Conservation (phyloP, 495 filamentous ascomycete genomes). For the Neurospora intermedia region DNA sequence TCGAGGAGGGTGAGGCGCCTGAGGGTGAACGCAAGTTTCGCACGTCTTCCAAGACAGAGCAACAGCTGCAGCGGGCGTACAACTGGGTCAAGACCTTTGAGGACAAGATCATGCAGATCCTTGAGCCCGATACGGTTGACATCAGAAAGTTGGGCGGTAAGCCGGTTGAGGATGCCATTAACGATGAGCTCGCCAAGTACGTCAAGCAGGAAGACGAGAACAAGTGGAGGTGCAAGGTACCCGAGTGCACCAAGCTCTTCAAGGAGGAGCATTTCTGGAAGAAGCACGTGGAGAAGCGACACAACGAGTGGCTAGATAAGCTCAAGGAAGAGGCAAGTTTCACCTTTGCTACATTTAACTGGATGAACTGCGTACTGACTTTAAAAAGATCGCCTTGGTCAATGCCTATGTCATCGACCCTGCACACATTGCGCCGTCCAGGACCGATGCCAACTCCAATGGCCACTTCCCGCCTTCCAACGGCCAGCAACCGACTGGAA, state of each 20-base stretch:
- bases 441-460: slow-evolving; percentile 94
- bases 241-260: slow-evolving; percentile 92
- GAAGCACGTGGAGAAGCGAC: slow-evolving; percentile 96
- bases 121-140: slow-evolving; percentile 83
- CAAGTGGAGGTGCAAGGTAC: slow-evolving; percentile 93
- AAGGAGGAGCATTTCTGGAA: slow-evolving; percentile 94
- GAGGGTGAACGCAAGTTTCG: slow-evolving; percentile 55
- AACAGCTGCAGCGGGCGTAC: slow-evolving; percentile 86
- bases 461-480: slow-evolving; percentile 80
- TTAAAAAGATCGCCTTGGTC: slow-evolving; percentile 62
- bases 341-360: not conserved
- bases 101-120: slow-evolving; percentile 83
- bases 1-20: slow-evolving; percentile 52
- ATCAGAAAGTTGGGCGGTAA: slow-evolving; percentile 83
- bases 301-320: slow-evolving; percentile 74
- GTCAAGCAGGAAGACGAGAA: slow-evolving; percentile 96
- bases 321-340: slow-evolving; percentile 70
- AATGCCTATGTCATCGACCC: slow-evolving; percentile 93
- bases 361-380: not conserved
- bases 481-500: slow-evolving; percentile 65
- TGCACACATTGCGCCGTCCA: slow-evolving; percentile 79
- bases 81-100: slow-evolving; percentile 99
- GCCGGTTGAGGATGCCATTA: slow-evolving; percentile 69
- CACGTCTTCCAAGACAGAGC: slow-evolving; percentile 65
- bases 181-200: slow-evolving; percentile 75